Base-by-base conservation (phyloP, 2,329 filamentous ascomycete genomes). In the Nothomitra cinnamomea region DNA sequence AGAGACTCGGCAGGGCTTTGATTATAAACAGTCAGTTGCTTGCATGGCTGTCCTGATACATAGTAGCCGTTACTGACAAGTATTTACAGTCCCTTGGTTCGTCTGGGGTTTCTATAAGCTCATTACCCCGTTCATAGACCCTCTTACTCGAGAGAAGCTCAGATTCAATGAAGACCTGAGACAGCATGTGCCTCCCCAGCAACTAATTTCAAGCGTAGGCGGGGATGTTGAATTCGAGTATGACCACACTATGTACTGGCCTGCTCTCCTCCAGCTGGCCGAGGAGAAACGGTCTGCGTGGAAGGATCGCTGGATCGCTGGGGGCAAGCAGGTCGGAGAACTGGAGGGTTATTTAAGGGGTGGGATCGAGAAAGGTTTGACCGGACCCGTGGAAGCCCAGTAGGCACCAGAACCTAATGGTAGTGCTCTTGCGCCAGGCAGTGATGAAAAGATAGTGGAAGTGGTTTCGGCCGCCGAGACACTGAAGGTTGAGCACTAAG, bases 111-210 rank as follows among this genome's bases (percentile, higher is more conserved):
- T 98, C 76, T 94, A 96, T 76, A 95, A 94, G 69, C 72, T 95
- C 61, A 89, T 98, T 69, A 88, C 81, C 3, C 88, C 90, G 40
- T 95, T 98, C 69, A 95, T 98, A 69, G 92, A 98, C 68, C 92
- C 92, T 6, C 72, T 89, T 61, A 98, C 92, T 8, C 81, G 85
- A 55, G 82, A 92, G 63, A 98, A 98, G 74, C 82, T 98, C 71
- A 94, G 92, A 72, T 95, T 95, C 76, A 95, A 96, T 72, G 88
- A 95, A 67, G 85, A 94, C 64, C 82, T 95, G 72, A 76, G 76
- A 60, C 73, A 85, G 60, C 87, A 88, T 65, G 83, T 98, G 19
- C 88, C 88, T 3, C 69, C 80, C 6, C 75, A 82, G 61, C 90
- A 96, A 66, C 78, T 98, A 53, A 85, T 87, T 82, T 83, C 80